phyloP scores from a whole-genome alignment of 164 flowering plant species.

The Tetrastigma voinierianum region DNA sequence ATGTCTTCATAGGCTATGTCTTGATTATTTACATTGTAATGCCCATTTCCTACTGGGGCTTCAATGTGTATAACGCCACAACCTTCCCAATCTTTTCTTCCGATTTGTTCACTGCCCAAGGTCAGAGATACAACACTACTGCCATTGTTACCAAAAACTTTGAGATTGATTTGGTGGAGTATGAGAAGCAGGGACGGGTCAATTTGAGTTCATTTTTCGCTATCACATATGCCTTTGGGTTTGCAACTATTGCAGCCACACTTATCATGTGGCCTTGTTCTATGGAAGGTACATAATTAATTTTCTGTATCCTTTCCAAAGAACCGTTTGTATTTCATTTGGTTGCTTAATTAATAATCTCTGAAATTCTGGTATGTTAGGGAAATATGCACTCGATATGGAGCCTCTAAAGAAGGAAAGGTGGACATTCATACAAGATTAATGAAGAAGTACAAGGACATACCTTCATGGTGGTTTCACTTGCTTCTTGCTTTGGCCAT shows the following conservation, averaged over 20 bases:
- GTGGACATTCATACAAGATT: slow-evolving; percentile 44
- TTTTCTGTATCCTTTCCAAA: no score
- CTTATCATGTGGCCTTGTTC: slow-evolving; percentile 58
- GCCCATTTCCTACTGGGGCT: slow-evolving; percentile 16
- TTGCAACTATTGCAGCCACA: slow-evolving; percentile 57
- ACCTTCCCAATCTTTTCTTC: slow-evolving; percentile 17
- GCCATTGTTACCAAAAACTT: slow-evolving; percentile 48
- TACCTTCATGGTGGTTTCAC: slow-evolving; percentile 52
- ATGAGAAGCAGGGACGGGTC: slow-evolving; percentile 36
- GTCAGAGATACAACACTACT: slow-evolving; percentile 31
- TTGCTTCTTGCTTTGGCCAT: slow-evolving; percentile 10
- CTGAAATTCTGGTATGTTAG: slow-evolving; percentile 31
- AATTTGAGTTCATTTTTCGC: slow-evolving; percentile 52
- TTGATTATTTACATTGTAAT: slow-evolving; percentile 1
- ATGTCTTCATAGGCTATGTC: slow-evolving; percentile 10
- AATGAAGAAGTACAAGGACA: slow-evolving; percentile 44
- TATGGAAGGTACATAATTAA: slow-evolving; percentile 69
- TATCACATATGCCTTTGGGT: slow-evolving; percentile 54
- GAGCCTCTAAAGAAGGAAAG: slow-evolving; percentile 32
- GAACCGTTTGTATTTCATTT: no score
- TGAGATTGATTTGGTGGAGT: slow-evolving; percentile 37
- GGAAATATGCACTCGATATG: slow-evolving; percentile 38
- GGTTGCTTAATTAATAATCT: no score
- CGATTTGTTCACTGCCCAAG: slow-evolving; percentile 30
- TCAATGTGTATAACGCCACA: slow-evolving; percentile 13